Evolutionary conservation across 2,329 filamentous ascomycete genomes (phyloP).

Genomic region (Colletotrichum tropicicola): DNA sequence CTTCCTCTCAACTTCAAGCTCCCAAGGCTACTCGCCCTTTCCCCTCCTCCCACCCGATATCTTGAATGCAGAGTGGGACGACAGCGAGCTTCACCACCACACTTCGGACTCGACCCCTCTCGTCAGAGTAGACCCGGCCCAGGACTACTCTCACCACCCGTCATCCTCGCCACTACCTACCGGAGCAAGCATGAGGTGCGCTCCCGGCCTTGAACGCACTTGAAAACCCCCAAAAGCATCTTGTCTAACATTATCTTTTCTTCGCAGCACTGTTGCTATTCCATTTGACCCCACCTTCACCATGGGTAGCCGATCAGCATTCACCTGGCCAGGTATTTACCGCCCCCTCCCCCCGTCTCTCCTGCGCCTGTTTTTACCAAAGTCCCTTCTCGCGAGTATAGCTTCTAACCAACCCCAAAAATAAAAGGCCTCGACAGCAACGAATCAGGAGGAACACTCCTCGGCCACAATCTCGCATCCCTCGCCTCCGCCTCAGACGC

Average conservation of each 20-base stretch:
- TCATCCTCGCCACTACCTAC: constrained; percentile 31
- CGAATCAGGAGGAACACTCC: constrained; percentile 35
- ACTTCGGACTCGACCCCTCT: constrained; percentile 35
- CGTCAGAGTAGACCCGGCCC: constrained; percentile 43
- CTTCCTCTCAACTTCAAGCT: constrained; percentile 34
- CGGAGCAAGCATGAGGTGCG: constrained; percentile 48
- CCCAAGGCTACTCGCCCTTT: constrained; percentile 38
- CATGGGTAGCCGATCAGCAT: constrained; percentile 60
- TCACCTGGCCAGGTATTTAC: constrained; percentile 57
- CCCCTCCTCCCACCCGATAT: constrained; percentile 37
- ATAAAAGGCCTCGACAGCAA: constrained; percentile 41
- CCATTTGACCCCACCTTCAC: constrained; percentile 61
- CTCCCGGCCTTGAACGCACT: constrained; percentile 28
- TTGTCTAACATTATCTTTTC: constrained; percentile 17
- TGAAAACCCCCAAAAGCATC: constrained; percentile 24
- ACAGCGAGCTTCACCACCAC: constrained; percentile 32
- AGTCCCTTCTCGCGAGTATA: not conserved
- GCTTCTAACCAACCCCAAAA: not conserved
- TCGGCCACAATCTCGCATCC: constrained; percentile 56
- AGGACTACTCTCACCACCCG: constrained; percentile 36
- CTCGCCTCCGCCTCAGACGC: constrained; percentile 57
- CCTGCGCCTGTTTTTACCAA: not conserved
- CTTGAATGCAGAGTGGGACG: constrained; percentile 43
- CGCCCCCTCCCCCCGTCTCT: not conserved
- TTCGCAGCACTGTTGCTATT: constrained; percentile 55